These are phyloP conservation scores for Aquilaria malaccensis DNA, from an alignment of 345 rosid genomes.

Conservation along the genomic window DNA sequence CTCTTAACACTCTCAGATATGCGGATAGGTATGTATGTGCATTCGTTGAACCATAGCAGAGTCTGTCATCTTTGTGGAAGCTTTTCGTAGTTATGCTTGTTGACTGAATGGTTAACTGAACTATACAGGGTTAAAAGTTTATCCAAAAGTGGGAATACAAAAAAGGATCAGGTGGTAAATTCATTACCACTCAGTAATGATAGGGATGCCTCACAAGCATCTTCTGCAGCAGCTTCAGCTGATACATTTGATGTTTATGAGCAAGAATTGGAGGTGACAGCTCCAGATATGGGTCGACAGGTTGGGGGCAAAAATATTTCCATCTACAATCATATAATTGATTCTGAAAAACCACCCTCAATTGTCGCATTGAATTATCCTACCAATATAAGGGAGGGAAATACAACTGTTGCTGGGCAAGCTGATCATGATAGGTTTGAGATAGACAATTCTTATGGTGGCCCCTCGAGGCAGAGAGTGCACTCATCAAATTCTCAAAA, in stretches of 20 bases:
- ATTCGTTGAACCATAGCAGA: conserved; percentile 8
- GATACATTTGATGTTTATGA: conserved; percentile 45
- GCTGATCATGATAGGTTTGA: conserved; percentile 50
- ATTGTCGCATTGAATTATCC: conserved; percentile 33
- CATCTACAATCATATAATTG: conserved; percentile 29
- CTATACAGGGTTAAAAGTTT: conserved; percentile 80
- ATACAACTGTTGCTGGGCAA: conserved; percentile 33
- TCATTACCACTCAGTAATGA: conserved; percentile 26
- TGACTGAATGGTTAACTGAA: conserved; percentile 12
- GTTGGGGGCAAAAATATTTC: conserved; percentile 45
- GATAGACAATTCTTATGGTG: conserved; percentile 28
- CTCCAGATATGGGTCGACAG: conserved; percentile 44
- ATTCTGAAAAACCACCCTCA: conserved; percentile 41
- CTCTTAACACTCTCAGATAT: conserved; percentile 84
- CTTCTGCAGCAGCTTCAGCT: conserved; percentile 31
- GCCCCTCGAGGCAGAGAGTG: no score
- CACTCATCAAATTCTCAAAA: conserved; percentile 10
- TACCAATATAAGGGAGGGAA: conserved; percentile 42
- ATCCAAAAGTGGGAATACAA: conserved; percentile 70
- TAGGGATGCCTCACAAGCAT: conserved; percentile 44
- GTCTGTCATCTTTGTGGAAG: neutral
- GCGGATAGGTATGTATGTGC: conserved; percentile 59
- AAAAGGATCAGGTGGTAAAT: conserved; percentile 53
- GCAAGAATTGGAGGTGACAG: conserved; percentile 38
- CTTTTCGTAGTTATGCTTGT: neutral